Conservation (phyloP, 768 basidiomycete genomes). For the Auricularia auricula-judae region DNA sequence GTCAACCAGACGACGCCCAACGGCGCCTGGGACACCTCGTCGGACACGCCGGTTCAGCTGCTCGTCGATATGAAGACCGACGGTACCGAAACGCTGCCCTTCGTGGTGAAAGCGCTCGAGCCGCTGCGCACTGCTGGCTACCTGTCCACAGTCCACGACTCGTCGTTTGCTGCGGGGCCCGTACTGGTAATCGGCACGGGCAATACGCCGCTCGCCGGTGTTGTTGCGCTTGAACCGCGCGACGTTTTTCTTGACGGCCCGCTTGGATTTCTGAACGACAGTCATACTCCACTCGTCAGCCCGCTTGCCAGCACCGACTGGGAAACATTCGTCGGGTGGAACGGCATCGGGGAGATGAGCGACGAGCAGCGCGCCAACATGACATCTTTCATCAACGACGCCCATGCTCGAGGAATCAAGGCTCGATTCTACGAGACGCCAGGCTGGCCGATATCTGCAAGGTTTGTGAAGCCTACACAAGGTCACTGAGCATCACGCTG, state of each 20-base stretch:
- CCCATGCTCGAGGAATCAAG: slow-evolving; percentile 32
- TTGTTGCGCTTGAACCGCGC: slow-evolving; percentile 33
- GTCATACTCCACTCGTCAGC: slow-evolving; percentile 30
- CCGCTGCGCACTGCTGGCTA: slow-evolving; percentile 42
- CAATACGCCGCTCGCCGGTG: slow-evolving; percentile 36
- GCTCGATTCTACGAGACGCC: slow-evolving; percentile 47
- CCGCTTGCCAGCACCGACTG: slow-evolving; percentile 44
- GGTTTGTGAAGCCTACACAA: background rate
- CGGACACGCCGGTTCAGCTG: slow-evolving; percentile 32
- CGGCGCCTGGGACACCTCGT: slow-evolving; percentile 39
- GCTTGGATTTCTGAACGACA: slow-evolving; percentile 27
- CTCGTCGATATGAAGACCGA: slow-evolving; percentile 44
- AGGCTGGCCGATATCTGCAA: slow-evolving; percentile 33
- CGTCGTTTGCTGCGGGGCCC: slow-evolving; percentile 24
- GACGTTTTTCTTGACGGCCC: slow-evolving; percentile 46
- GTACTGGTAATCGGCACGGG: slow-evolving; percentile 41
- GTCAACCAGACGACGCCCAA: slow-evolving; percentile 29
- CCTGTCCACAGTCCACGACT: slow-evolving; percentile 31
- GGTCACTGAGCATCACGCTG: too few relatives aligned
- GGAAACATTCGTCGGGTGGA: slow-evolving; percentile 34
- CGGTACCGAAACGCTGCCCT: slow-evolving; percentile 34
- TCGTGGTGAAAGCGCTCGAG: slow-evolving; percentile 32
- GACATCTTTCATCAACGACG: slow-evolving; percentile 29
- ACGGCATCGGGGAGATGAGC: slow-evolving; percentile 31
- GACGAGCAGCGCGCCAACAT: slow-evolving; percentile 28